Evolutionary conservation across 169 alveolate species (phyloP).

Genomic region (Toxoplasma gondii): DNA sequence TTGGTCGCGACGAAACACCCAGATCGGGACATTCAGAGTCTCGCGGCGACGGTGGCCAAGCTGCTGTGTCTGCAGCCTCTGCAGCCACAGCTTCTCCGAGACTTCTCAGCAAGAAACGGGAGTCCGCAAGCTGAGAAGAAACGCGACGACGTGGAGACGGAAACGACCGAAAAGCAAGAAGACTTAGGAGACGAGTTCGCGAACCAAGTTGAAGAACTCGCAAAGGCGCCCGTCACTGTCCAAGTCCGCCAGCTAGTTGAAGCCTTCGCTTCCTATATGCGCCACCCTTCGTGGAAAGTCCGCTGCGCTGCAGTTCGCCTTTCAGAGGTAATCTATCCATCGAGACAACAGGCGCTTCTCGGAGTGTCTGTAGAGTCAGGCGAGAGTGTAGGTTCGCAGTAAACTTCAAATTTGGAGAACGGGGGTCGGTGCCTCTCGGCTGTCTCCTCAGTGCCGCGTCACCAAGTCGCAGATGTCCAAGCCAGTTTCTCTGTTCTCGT

Average conservation of each 20-base stretch:
- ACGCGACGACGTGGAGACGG: neutral
- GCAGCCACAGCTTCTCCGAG: constrained; percentile 40
- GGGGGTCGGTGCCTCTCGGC: too few species aligned
- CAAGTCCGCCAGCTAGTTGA: neutral
- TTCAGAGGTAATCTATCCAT: neutral
- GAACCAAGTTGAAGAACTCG: too few species aligned
- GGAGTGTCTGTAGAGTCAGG: too few species aligned
- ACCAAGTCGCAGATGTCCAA: too few species aligned
- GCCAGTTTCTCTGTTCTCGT: too few species aligned
- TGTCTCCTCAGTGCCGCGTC: too few species aligned
- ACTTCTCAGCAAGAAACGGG: neutral
- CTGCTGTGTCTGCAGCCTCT: neutral
- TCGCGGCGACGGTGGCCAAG: constrained; percentile 5
- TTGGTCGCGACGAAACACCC: constrained; percentile 37
- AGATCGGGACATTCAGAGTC: constrained; percentile 22
- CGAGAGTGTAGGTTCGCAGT: too few species aligned
- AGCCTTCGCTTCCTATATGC: constrained; percentile 33
- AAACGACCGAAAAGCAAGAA: neutral
- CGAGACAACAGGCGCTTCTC: neutral
- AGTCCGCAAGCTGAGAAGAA: neutral
- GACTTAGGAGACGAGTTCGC: neutral
- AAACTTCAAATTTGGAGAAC: too few species aligned
- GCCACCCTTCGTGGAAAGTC: constrained; percentile 44
- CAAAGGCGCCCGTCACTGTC: neutral
- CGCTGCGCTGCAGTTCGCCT: neutral